These are phyloP conservation scores for Talaromyces atroroseus DNA, from an alignment of 2,329 filamentous ascomycete species.

Conservation along the genomic window DNA sequence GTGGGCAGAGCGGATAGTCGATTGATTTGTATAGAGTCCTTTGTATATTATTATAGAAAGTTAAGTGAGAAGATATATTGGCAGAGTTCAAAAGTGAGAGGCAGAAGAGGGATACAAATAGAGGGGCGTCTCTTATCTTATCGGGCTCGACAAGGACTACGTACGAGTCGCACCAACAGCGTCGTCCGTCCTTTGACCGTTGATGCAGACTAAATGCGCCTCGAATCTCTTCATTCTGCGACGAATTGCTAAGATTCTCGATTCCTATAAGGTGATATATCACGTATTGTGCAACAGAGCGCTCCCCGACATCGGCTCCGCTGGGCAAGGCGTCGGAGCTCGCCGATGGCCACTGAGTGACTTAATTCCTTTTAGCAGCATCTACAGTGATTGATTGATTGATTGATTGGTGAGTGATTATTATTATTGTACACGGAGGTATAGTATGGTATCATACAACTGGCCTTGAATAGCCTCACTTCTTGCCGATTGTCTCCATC, in stretches of 20 bases:
- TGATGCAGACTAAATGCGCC: background rate
- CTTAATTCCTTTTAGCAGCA: too few species aligned
- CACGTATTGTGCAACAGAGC: background rate
- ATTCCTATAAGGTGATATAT: slow-evolving; percentile 4
- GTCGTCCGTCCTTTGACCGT: too few species aligned
- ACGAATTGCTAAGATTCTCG: background rate
- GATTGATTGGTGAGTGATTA: too few species aligned
- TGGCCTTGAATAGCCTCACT: background rate
- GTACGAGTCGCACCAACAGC: too few species aligned
- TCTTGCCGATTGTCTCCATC: slow-evolving; percentile 55
- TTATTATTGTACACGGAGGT: background rate
- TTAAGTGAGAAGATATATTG: too few species aligned
- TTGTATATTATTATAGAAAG: too few species aligned
- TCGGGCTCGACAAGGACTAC: too few species aligned
- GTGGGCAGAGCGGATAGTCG: too few species aligned
- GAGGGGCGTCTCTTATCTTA: too few species aligned
- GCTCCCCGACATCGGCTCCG: slow-evolving; percentile 3
- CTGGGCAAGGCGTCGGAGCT: slow-evolving; percentile 3
- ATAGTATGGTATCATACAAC: background rate
- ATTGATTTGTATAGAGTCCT: too few species aligned
- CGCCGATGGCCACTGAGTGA: slow-evolving; percentile 7
- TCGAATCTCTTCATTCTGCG: background rate
- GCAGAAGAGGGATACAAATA: too few species aligned
- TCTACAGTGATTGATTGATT: background rate
- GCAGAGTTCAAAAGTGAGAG: too few species aligned